phyloP scores from a whole-genome alignment of 257 asterid species.

The Phtheirospermum japonicum region DNA sequence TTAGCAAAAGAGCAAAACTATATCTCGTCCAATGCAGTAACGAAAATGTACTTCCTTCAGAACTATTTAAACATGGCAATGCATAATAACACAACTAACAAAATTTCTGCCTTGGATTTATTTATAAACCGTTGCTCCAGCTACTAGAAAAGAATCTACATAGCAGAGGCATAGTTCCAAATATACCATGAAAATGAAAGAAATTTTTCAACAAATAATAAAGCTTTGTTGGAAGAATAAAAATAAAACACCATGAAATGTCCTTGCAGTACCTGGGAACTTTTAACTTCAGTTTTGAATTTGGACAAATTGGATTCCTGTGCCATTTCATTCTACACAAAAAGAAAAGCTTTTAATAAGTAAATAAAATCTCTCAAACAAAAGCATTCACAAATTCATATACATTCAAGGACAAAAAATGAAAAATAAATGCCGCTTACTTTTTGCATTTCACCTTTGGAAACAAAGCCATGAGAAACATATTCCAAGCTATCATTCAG shows the following conservation, averaged over 20 bases:
- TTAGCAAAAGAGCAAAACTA: too few species aligned
- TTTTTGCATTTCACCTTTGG: slow-evolving; percentile 74
- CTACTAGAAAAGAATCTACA: background rate
- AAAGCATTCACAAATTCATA: slow-evolving; percentile 16
- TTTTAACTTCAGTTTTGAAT: slow-evolving; percentile 79
- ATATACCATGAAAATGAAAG: background rate
- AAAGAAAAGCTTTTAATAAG: background rate
- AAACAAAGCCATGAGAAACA: slow-evolving; percentile 70
- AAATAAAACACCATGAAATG: background rate
- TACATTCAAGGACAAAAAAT: background rate
- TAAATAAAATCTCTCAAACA: background rate
- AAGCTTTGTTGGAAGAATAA: background rate
- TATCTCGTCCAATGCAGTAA: too few species aligned
- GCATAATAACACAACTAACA: slow-evolving; percentile 1
- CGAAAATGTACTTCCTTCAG: too few species aligned
- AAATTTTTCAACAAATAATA: slow-evolving; percentile 1
- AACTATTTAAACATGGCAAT: slow-evolving; percentile 1
- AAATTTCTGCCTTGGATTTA: background rate
- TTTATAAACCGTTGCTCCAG: background rate
- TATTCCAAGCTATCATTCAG: slow-evolving; percentile 71
- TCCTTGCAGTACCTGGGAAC: slow-evolving; percentile 64
- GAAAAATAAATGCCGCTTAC: slow-evolving; percentile 29
- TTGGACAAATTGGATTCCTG: slow-evolving; percentile 76
- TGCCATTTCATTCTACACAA: slow-evolving; percentile 56
- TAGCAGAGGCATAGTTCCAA: background rate